These are phyloP conservation scores for Apiospora kogelbergensis DNA, from an alignment of 2,329 filamentous ascomycete genomes.

Conservation along the genomic window DNA sequence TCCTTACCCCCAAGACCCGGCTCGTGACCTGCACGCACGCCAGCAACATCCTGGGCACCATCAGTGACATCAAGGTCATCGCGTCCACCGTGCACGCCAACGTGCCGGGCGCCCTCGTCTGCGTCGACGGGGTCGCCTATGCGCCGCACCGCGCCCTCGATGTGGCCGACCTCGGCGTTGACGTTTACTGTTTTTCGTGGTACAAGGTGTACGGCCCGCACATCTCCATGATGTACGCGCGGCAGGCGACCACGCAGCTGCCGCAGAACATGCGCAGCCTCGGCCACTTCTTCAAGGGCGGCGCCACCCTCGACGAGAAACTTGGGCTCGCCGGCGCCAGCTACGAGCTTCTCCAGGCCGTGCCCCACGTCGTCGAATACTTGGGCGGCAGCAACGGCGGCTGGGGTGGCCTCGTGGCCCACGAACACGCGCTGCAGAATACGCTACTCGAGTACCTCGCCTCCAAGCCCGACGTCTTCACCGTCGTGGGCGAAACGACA, in stretches of 20 bases:
- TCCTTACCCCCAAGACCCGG: slow-evolving; percentile 65
- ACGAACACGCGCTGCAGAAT: slow-evolving; percentile 61
- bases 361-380: slow-evolving; percentile 63
- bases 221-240: slow-evolving; percentile 56
- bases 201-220: slow-evolving; percentile 66
- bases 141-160: slow-evolving; percentile 60
- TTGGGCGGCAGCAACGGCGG: slow-evolving; percentile 39
- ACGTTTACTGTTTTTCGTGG: slow-evolving; percentile 62
- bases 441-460: slow-evolving; percentile 60
- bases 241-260: slow-evolving; percentile 40
- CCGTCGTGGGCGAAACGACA: slow-evolving; percentile 57
- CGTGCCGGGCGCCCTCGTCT: slow-evolving; percentile 18
- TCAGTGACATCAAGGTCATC: slow-evolving; percentile 62
- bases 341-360: slow-evolving; percentile 67
- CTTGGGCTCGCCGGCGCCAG: slow-evolving; percentile 66
- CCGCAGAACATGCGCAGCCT: slow-evolving; percentile 25
- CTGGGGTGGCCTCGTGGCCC: slow-evolving; percentile 54
- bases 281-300: slow-evolving; percentile 68
- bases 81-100: slow-evolving; percentile 50
- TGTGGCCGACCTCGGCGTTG: slow-evolving; percentile 53
- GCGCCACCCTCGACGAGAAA: slow-evolving; percentile 62
- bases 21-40: slow-evolving; percentile 74
- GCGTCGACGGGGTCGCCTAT: slow-evolving; percentile 59
- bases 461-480: slow-evolving; percentile 46
- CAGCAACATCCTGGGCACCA: slow-evolving; percentile 71